Percentiles rank a stretch among this genome's conserved stretches.
Conservation (phyloP, 768 basidiomycete genomes). For the Boletus insuetus region DNA sequence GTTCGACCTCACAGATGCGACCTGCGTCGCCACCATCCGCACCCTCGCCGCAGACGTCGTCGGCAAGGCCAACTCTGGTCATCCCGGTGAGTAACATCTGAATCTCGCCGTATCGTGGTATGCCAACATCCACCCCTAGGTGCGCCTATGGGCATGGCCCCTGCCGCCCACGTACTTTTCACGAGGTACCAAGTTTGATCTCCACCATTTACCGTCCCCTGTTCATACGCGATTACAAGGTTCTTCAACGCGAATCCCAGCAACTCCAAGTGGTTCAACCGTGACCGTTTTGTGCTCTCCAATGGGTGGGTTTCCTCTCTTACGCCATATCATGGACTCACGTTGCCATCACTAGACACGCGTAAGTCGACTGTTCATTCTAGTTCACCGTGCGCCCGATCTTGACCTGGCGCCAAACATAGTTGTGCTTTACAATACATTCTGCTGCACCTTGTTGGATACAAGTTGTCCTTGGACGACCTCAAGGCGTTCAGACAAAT, state of each 20-base stretch:
- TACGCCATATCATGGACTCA: slow-evolving; percentile 7
- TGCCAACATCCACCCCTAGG: slow-evolving; percentile 41
- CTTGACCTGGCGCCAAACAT: slow-evolving; percentile 11
- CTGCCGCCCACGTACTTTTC: slow-evolving; percentile 77
- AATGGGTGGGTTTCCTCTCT: slow-evolving; percentile 62
- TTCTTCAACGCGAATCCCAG: slow-evolving; percentile 89
- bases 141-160: slow-evolving; percentile 94
- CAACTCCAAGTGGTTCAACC: slow-evolving; percentile 91
- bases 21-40: slow-evolving; percentile 70
- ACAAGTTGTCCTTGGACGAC: slow-evolving; percentile 89
- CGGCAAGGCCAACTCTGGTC: slow-evolving; percentile 89
- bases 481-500: slow-evolving; percentile 92
- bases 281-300: slow-evolving; percentile 95
- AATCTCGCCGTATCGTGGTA: neutral
- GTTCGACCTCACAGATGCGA: slow-evolving; percentile 47
- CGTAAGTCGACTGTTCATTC: slow-evolving; percentile 44
- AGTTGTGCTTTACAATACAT: slow-evolving; percentile 95
- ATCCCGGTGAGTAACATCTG: slow-evolving; percentile 55
- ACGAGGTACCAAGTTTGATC: slow-evolving; percentile 48
- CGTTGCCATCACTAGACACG: slow-evolving; percentile 50
- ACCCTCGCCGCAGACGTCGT: slow-evolving; percentile 75
- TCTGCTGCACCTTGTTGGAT: slow-evolving; percentile 86
- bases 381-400: neutral
- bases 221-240: slow-evolving; percentile 34
- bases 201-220: neutral